Evolutionary conservation across 768 basidiomycete species (phyloP).

Genomic region (Naganishia vaughanmartiniae): DNA sequence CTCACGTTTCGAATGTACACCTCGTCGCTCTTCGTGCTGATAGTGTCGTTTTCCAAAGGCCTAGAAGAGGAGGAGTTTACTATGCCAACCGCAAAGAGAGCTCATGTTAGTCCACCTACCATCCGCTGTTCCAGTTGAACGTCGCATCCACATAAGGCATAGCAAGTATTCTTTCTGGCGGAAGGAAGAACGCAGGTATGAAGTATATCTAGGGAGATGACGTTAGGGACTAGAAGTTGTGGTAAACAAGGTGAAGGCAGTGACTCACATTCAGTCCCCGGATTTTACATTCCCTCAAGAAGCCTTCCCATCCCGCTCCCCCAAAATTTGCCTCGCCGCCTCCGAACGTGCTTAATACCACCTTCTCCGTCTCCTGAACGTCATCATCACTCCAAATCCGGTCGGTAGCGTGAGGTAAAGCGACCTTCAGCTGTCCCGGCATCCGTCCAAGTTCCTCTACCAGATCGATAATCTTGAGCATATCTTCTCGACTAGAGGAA

Average conservation of each 20-base stretch:
- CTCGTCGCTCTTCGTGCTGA: slow-evolving; percentile 37
- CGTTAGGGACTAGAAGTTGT: not conserved
- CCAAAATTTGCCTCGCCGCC: slow-evolving; percentile 45
- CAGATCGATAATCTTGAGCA: slow-evolving; percentile 28
- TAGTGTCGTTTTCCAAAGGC: slow-evolving; percentile 40
- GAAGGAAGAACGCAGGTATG: slow-evolving; percentile 51
- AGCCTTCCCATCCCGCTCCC: slow-evolving; percentile 41
- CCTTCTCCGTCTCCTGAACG: slow-evolving; percentile 11
- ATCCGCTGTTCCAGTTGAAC: slow-evolving; percentile 51
- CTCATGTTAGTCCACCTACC: slow-evolving; percentile 35
- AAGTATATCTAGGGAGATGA: slow-evolving; percentile 44
- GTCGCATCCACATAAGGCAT: slow-evolving; percentile 43
- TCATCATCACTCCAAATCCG: not conserved
- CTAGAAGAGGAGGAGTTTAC: slow-evolving; percentile 22
- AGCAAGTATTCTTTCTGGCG: slow-evolving; percentile 43
- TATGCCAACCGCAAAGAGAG: not conserved
- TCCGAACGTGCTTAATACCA: slow-evolving; percentile 48
- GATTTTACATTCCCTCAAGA: slow-evolving; percentile 35
- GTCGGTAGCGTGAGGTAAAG: not conserved
- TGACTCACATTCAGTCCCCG: slow-evolving; percentile 38
- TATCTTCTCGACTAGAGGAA: slow-evolving; percentile 30
- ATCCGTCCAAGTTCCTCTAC: slow-evolving; percentile 31
- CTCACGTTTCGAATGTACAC: slow-evolving; percentile 42
- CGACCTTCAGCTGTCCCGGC: slow-evolving; percentile 30
- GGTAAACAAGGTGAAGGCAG: not conserved